phyloP scores from a whole-genome alignment of 2,329 filamentous ascomycete genomes.

The Rachicladosporium sp. region DNA sequence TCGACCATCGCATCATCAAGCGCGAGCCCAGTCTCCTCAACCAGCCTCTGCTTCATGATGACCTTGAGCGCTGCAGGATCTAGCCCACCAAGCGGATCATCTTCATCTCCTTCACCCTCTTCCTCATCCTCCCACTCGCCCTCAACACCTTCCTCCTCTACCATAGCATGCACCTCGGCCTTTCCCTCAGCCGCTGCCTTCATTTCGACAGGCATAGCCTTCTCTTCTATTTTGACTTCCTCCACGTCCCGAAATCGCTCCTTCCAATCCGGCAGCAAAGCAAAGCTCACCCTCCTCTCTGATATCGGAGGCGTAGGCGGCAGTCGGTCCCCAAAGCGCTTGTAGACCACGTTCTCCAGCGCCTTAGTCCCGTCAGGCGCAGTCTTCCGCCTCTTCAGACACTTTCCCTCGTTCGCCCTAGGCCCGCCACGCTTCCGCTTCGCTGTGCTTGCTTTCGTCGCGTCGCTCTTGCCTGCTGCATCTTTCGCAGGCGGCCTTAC shows the following conservation, averaged over 20 bases:
- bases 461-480: constrained; percentile 9
- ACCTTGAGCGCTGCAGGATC: constrained; percentile 28
- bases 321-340: constrained; percentile 12
- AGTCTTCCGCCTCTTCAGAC: constrained; percentile 21
- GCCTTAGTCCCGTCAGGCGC: constrained; percentile 12
- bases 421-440: constrained; percentile 3
- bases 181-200: constrained; percentile 16
- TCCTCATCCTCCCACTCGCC: constrained; percentile 6
- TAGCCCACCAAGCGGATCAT: constrained; percentile 15
- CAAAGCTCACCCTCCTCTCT: constrained; percentile 23
- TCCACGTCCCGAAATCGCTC: constrained; percentile 22
- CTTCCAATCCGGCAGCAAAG: constrained; percentile 35
- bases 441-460: constrained; percentile 2
- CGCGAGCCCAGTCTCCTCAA: constrained; percentile 22
- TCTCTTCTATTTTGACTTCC: constrained; percentile 1
- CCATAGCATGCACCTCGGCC: constrained; percentile 5
- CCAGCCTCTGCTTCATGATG: constrained; percentile 19
- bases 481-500: neutral
- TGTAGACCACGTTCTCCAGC: constrained; percentile 14
- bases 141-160: constrained; percentile 3
- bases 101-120: constrained; percentile 9
- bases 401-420: constrained; percentile 11
- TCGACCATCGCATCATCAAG: constrained; percentile 32
- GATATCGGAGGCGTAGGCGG: constrained; percentile 5
- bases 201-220: constrained; percentile 20